Evolutionary conservation across 768 basidiomycete genomes (phyloP).

Genomic region (Trametes coccinea): DNA sequence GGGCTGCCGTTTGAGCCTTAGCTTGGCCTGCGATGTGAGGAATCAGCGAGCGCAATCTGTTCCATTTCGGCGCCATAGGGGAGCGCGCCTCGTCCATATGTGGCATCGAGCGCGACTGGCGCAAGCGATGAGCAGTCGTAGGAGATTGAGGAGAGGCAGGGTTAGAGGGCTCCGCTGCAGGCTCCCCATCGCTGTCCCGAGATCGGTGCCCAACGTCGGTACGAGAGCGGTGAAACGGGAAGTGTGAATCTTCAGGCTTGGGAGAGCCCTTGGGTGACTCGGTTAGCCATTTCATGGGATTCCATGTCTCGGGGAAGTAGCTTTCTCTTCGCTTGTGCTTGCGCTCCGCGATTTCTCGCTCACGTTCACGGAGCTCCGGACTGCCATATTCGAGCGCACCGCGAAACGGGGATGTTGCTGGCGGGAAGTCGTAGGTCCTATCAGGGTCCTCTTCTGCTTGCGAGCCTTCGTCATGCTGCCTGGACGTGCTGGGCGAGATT

Average conservation of each 20-base stretch:
- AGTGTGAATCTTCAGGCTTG: constrained; percentile 17
- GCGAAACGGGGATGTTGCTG: constrained; percentile 52
- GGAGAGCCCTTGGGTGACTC: constrained; percentile 22
- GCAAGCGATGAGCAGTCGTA: constrained; percentile 7
- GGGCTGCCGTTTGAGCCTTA: constrained; percentile 36
- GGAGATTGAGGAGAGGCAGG: constrained; percentile 4
- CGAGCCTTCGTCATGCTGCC: constrained; percentile 30
- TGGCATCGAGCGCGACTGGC: constrained; percentile 33
- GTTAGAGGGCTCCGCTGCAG: not conserved
- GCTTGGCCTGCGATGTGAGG: constrained; percentile 49
- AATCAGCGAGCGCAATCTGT: constrained; percentile 62
- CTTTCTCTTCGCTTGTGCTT: constrained; percentile 56
- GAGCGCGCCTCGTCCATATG: constrained; percentile 24
- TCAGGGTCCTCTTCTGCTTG: constrained; percentile 39
- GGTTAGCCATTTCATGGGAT: constrained; percentile 49
- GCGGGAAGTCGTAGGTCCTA: constrained; percentile 36
- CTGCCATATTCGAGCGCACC: constrained; percentile 55
- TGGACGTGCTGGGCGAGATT: constrained; percentile 21
- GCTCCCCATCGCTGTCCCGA: constrained; percentile 9
- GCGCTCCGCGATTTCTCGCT: constrained; percentile 45
- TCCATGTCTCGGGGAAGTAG: constrained; percentile 51
- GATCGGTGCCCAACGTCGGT: constrained; percentile 11
- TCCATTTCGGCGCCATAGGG: constrained; percentile 49
- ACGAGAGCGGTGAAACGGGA: constrained; percentile 4
- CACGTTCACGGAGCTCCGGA: constrained; percentile 38